A percentile compares a stretch with the other conserved stretches of the same genome.
Evolutionary conservation across 2,329 filamentous ascomycete species (phyloP).

Genomic region (Botrytis medusae): DNA sequence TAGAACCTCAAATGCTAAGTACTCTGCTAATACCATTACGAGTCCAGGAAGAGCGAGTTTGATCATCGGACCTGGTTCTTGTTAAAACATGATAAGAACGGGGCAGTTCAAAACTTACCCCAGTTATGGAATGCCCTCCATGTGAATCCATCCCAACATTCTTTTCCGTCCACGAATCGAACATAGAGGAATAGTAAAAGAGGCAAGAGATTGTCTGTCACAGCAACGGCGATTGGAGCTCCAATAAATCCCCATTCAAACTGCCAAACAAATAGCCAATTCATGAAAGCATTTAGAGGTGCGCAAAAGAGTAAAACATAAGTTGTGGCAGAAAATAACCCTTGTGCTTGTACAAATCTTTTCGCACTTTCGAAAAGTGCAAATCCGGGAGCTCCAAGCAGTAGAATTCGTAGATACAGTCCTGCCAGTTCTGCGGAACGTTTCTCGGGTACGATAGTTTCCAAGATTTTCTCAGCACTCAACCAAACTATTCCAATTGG

Average conservation of each 20-base stretch:
- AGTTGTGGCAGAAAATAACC: constrained; percentile 75
- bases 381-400: constrained; percentile 72
- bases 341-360: constrained; percentile 79
- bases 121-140: constrained; percentile 69
- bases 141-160: constrained; percentile 83
- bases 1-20: constrained; percentile 87
- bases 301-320: constrained; percentile 76
- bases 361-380: constrained; percentile 76
- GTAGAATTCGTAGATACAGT: constrained; percentile 68
- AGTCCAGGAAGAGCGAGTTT: constrained; percentile 83
- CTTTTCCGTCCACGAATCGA: constrained; percentile 65
- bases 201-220: constrained; percentile 75
- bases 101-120: constrained; percentile 43
- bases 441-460: constrained; percentile 66
- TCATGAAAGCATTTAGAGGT: constrained; percentile 73
- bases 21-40: constrained; percentile 92
- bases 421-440: constrained; percentile 71
- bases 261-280: constrained; percentile 77
- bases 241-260: constrained; percentile 70
- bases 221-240: constrained; percentile 73
- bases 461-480: constrained; percentile 64
- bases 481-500: constrained; percentile 74
- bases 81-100: constrained; percentile 23
- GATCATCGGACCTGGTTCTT: constrained; percentile 66
- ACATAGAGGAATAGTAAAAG: constrained; percentile 73